Base-by-base conservation (phyloP, 768 basidiomycete genomes). In the Cubamyces lactineus region DNA sequence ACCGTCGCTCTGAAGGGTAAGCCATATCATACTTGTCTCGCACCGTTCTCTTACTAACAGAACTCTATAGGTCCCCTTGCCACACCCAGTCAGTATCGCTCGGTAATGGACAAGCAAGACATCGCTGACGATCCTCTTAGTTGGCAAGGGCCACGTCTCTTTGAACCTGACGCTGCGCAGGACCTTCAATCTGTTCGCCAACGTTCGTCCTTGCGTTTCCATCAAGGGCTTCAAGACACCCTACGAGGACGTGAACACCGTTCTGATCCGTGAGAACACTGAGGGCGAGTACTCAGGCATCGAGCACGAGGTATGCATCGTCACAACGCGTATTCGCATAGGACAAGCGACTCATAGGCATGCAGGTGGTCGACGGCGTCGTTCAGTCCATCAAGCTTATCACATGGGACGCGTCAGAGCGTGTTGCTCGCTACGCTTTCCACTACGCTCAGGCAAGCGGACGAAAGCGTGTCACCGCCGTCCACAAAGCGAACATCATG, bases 401-500 rank as follows among this genome's bases (percentile, higher is more conserved):
- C 73, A 99, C 97, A 39, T 96, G 95, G 89, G 91, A 98, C 53
- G 97, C 97, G 13, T 98, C 97, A 5, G 95, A 98, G 76, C 94
- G 97, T 55, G 97, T 99, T 60, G 97, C 97, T 47, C 89, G 95
- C 48, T 99, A 98, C 73, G 97, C 97, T 6, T 99, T 99, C 85
- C 85, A 97, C 77, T 97, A 98, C 70, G 97, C 97, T n/a, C 86
- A 89, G 68, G 82, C 88, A 57, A 87, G 85, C 70, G 92, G 92
- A 64, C 80, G 97, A 65, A 89, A 88, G 75, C 87, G 92, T 68
- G 97, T 99, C 64, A 98, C 96, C 24, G 97, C 97, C 43, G 97
- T 99, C 26, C 97, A 99, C 83, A 99, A 99, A 80, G 97, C 97
- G 23, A 97, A 96, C 74, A 98, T 99, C 82, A 98, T 98, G 96